These are phyloP conservation scores for Trichoderma parareesei DNA, from an alignment of 495 filamentous ascomycete species.

Conservation along the genomic window DNA sequence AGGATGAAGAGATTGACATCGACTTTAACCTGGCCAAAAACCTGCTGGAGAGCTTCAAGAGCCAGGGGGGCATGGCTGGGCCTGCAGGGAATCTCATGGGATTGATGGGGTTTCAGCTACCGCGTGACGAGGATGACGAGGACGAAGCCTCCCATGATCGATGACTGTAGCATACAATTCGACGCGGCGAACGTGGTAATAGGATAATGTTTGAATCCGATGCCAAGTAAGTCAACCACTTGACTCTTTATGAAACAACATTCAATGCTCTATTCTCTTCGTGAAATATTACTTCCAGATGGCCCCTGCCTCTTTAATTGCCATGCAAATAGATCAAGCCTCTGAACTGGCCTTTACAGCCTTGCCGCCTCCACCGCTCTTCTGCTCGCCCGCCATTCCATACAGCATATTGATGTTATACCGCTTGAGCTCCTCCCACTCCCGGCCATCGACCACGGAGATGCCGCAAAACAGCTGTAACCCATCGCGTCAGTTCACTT, in stretches of 20 bases:
- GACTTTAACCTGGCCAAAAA: constrained; percentile 88
- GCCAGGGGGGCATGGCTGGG: constrained; percentile 74
- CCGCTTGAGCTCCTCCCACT: constrained; percentile 40
- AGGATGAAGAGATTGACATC: constrained; percentile 54
- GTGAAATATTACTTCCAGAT: no score
- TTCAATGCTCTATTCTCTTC: no score
- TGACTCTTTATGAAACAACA: no score
- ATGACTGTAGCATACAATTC: background rate
- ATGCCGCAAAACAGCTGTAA: constrained; percentile 35
- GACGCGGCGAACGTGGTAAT: no score
- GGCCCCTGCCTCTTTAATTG: no score
- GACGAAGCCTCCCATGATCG: background rate
- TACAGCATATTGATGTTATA: constrained; percentile 43
- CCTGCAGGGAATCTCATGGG: constrained; percentile 79
- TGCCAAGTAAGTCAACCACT: no score
- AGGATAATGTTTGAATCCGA: no score
- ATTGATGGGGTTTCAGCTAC: constrained; percentile 73
- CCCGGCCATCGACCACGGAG: constrained; percentile 38
- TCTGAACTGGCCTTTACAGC: background rate
- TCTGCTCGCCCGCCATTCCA: constrained; percentile 18
- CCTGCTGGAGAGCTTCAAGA: constrained; percentile 83
- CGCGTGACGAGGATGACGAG: constrained; percentile 60
- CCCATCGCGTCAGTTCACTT: background rate
- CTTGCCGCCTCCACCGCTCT: background rate
- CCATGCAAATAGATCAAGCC: background rate